phyloP scores from a whole-genome alignment of 2,329 filamentous ascomycete species.

The Botrytis aclada region DNA sequence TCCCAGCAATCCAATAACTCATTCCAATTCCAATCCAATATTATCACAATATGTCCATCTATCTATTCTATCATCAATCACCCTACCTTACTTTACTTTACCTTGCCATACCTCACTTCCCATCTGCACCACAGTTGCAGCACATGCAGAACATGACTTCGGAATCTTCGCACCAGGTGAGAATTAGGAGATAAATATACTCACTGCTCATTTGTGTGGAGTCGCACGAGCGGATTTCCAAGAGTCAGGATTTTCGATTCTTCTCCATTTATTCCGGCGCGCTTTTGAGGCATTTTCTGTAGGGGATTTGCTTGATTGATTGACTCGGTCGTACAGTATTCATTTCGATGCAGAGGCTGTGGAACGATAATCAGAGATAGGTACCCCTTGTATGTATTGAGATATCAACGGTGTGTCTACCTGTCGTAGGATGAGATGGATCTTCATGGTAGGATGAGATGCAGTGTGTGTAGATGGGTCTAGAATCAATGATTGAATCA shows the following conservation, averaged over 20 bases:
- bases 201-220: neutral
- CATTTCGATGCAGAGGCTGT: neutral
- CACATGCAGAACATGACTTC: neutral
- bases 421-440: neutral
- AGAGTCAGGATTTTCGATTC: neutral
- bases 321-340: too few relatives aligned
- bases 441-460: neutral
- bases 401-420: neutral
- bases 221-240: neutral
- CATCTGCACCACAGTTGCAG: neutral
- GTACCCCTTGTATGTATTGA: neutral
- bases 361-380: neutral
- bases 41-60: neutral
- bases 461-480: neutral
- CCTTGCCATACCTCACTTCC: too few relatives aligned
- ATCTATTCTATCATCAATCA: neutral
- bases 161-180: too few relatives aligned
- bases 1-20: neutral
- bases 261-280: neutral
- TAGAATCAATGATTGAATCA: neutral
- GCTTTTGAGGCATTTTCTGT: neutral
- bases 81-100: neutral
- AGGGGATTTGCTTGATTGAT: too few relatives aligned
- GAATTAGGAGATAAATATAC: neutral
- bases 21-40: neutral